These are phyloP conservation scores for Ophiobolus disseminans DNA, from an alignment of 2,329 filamentous ascomycete species.

Conservation along the genomic window DNA sequence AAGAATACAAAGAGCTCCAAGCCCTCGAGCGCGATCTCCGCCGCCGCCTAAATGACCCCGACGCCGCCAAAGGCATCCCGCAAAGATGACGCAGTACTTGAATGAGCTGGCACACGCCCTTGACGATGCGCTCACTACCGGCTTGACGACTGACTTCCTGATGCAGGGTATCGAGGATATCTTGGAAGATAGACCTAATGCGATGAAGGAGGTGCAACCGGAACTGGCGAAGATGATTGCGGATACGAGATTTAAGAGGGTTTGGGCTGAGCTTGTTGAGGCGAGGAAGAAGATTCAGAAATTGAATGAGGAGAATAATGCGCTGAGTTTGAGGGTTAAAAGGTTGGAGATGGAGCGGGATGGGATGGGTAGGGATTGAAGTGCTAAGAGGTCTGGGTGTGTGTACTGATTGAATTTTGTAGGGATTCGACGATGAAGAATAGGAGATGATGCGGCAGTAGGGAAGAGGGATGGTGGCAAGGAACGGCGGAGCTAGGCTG, in stretches of 20 bases:
- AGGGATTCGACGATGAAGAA: background rate
- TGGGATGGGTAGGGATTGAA: background rate
- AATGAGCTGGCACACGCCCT: constrained; percentile 23
- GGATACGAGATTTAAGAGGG: constrained; percentile 17
- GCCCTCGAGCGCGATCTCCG: constrained; percentile 22
- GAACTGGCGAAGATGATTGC: constrained; percentile 19
- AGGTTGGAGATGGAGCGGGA: constrained; percentile 12
- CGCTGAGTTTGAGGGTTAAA: constrained; percentile 19
- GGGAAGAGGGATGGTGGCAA: too few species aligned
- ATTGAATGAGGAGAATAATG: constrained; percentile 34
- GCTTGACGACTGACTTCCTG: constrained; percentile 17
- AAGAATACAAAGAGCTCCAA: constrained; percentile 27
- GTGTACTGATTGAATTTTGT: background rate
- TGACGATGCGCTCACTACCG: constrained; percentile 12
- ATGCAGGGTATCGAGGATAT: constrained; percentile 11
- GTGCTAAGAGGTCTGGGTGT: background rate
- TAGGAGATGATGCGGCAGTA: too few species aligned
- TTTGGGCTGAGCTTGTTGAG: constrained; percentile 15
- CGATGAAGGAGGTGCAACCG: constrained; percentile 12
- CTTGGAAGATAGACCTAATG: constrained; percentile 11
- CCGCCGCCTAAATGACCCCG: constrained; percentile 18
- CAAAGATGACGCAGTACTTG: constrained; percentile 23
- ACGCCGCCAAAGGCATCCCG: constrained; percentile 25
- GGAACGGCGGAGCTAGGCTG: too few species aligned
- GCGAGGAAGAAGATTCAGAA: constrained; percentile 19